Evolutionary conservation across 2,329 filamentous ascomycete genomes (phyloP).

Genomic region (Capronia americana): DNA sequence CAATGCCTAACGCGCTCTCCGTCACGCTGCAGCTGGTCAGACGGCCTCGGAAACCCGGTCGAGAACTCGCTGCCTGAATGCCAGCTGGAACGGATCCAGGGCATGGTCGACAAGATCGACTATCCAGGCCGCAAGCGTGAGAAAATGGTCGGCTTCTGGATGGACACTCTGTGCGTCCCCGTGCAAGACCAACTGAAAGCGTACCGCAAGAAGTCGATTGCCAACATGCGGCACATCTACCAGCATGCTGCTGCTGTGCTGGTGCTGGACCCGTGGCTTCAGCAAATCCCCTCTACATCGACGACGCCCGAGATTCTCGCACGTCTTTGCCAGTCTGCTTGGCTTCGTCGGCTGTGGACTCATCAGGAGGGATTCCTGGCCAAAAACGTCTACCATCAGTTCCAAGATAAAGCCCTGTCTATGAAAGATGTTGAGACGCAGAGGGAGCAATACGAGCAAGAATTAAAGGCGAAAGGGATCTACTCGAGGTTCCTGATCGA

Average conservation of each 20-base stretch:
- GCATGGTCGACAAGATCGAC: constrained; percentile 35
- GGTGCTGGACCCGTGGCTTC: constrained; percentile 43
- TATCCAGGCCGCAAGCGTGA: constrained; percentile 5
- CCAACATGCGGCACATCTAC: constrained; percentile 45
- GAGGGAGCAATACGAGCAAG: neutral
- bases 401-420: neutral
- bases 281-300: constrained; percentile 36
- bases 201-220: constrained; percentile 41
- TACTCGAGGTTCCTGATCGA: constrained; percentile 1
- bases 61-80: constrained; percentile 44
- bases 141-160: constrained; percentile 33
- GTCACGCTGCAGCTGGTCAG: constrained; percentile 41
- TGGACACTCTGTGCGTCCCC: constrained; percentile 38
- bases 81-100: constrained; percentile 42
- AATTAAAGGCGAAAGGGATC: neutral
- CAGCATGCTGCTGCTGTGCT: constrained; percentile 43
- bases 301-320: constrained; percentile 41
- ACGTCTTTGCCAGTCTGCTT: constrained; percentile 46
- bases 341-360: constrained; percentile 52
- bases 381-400: constrained; percentile 1
- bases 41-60: constrained; percentile 46
- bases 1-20: neutral
- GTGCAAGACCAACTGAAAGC: constrained; percentile 14
- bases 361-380: constrained; percentile 47
- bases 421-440: neutral